phyloP scores from a whole-genome alignment of 2,329 filamentous ascomycete genomes.

The Phialemonium atrogriseum region DNA sequence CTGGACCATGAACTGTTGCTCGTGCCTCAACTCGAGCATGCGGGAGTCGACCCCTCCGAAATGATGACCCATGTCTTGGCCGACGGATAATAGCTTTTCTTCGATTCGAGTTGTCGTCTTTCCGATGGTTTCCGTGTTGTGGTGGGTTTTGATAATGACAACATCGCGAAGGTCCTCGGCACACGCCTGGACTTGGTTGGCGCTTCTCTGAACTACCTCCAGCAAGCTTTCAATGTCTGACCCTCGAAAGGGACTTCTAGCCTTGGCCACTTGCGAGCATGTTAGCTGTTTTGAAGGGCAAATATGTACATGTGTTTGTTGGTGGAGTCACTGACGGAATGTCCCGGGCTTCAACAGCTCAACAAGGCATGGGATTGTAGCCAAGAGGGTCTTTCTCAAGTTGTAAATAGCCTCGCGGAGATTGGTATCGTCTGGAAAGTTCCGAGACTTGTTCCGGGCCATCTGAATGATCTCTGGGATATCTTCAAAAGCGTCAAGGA shows the following conservation, averaged over 20 bases:
- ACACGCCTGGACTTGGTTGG: background rate
- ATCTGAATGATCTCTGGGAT: constrained; percentile 10
- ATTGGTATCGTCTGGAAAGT: constrained; percentile 3
- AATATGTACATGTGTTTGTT: too few species aligned
- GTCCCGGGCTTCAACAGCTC: background rate
- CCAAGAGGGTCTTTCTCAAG: constrained; percentile 4
- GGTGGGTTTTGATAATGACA: background rate
- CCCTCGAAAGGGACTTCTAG: background rate
- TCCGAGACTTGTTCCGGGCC: constrained; percentile 6
- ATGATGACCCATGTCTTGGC: background rate
- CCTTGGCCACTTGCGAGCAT: background rate
- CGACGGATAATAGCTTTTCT: too few species aligned
- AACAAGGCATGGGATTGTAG: background rate
- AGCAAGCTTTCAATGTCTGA: background rate
- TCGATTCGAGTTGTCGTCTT: too few species aligned
- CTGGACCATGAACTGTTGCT: constrained; percentile 1
- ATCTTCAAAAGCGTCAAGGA: constrained; percentile 9
- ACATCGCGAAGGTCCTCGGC: background rate
- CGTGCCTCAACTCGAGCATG: background rate
- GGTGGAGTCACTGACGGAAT: background rate
- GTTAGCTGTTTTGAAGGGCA: background rate
- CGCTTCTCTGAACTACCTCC: background rate
- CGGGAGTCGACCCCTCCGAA: background rate
- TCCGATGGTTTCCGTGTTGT: background rate
- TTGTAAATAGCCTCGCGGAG: constrained; percentile 3